Percentiles rank a stretch among this genome's conserved stretches.
These are phyloP conservation scores for Rhodotorula toruloides DNA, from an alignment of 768 basidiomycete genomes.

Conservation along the genomic window DNA sequence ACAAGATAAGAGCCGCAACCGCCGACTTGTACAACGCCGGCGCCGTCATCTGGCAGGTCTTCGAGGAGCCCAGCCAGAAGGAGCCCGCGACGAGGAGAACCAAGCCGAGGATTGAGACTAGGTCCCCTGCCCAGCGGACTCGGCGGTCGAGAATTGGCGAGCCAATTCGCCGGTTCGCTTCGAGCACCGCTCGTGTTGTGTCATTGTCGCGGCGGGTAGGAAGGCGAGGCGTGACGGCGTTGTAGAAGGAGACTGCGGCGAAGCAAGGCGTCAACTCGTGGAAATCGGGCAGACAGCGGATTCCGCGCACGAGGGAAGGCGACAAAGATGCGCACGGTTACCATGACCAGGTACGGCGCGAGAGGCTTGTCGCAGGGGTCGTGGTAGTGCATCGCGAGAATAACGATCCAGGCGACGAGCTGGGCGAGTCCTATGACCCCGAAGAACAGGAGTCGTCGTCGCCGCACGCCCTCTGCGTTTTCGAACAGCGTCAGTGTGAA, in stretches of 20 bases:
- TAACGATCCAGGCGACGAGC: slow-evolving; percentile 33
- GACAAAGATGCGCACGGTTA: slow-evolving; percentile 27
- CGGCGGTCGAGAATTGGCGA: not conserved
- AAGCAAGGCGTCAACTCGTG: not conserved
- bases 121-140: slow-evolving; percentile 10
- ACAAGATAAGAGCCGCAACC: slow-evolving; percentile 32
- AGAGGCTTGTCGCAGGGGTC: slow-evolving; percentile 36
- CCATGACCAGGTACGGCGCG: slow-evolving; percentile 32
- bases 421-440: slow-evolving; percentile 12
- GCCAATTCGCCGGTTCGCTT: slow-evolving; percentile 9
- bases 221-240: slow-evolving; percentile 2
- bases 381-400: slow-evolving; percentile 18
- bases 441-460: slow-evolving; percentile 8
- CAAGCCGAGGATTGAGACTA: slow-evolving; percentile 14
- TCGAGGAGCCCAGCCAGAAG: slow-evolving; percentile 26
- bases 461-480: slow-evolving; percentile 1
- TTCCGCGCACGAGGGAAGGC: slow-evolving; percentile 27
- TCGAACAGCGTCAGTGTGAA: too few relatives aligned
- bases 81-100: slow-evolving; percentile 33
- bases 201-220: not conserved
- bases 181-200: slow-evolving; percentile 9
- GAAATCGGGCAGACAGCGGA: not conserved
- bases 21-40: slow-evolving; percentile 33
- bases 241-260: slow-evolving; percentile 5
- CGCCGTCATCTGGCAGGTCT: slow-evolving; percentile 1